Evolutionary conservation across 768 basidiomycete genomes (phyloP).

Genomic region (Cystobasidium onofrii): DNA sequence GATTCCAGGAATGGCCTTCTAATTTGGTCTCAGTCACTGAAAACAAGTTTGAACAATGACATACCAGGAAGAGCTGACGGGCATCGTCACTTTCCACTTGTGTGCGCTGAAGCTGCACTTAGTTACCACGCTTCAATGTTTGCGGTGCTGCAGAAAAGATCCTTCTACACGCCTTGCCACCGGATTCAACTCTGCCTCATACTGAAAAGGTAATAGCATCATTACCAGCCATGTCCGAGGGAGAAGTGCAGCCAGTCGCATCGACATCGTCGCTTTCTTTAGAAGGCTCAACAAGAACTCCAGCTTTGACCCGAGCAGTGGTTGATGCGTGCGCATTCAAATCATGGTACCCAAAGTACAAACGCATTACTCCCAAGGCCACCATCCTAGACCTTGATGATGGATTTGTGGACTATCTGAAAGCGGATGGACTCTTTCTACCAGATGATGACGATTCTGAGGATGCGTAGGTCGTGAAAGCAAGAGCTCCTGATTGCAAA

Average conservation of each 20-base stretch:
- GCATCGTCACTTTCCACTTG: no score
- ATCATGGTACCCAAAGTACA: conserved; percentile 70
- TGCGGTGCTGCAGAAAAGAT: no score
- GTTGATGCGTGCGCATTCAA: conserved; percentile 49
- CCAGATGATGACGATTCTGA: conserved; percentile 53
- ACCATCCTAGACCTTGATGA: conserved; percentile 62
- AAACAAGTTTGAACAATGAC: no score
- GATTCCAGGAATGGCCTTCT: no score
- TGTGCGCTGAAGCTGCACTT: no score
- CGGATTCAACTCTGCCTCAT: not conserved
- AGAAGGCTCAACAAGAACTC: conserved; percentile 4
- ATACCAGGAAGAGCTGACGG: no score
- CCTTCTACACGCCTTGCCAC: not conserved
- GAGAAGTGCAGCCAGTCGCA: not conserved
- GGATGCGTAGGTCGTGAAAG: not conserved
- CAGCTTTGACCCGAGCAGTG: conserved; percentile 31
- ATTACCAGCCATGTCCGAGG: not conserved
- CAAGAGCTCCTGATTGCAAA: not conserved
- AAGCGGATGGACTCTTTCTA: conserved; percentile 73
- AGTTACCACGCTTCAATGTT: no score
- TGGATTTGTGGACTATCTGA: conserved; percentile 63
- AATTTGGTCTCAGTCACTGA: no score
- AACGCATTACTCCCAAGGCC: conserved; percentile 59
- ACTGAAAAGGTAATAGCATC: not conserved
- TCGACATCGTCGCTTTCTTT: not conserved